These are phyloP conservation scores for Volvox africanus DNA, from an alignment of 139 green algal species.

Conservation along the genomic window DNA sequence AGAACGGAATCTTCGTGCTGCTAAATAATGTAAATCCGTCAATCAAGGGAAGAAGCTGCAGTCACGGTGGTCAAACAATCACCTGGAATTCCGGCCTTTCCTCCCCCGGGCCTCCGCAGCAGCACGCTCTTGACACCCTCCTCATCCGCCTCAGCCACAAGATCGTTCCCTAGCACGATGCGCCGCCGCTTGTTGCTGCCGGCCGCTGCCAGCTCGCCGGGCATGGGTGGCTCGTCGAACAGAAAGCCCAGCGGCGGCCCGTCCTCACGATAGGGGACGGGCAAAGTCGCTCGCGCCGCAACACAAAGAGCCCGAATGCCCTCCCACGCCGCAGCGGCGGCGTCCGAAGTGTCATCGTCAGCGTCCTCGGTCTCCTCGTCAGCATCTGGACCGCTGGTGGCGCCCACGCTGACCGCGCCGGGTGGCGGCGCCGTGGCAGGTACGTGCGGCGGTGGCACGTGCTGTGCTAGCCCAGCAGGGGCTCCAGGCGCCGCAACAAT, in stretches of 20 bases:
- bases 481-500: neutral
- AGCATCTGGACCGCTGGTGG: neutral
- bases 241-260: slow-evolving; percentile 76
- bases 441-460: neutral
- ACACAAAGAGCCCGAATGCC: slow-evolving; percentile 60
- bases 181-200: slow-evolving; percentile 37
- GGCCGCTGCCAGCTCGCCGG: neutral
- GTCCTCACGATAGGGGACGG: slow-evolving; percentile 71
- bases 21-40: neutral
- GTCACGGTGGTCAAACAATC: neutral
- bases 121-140: slow-evolving; percentile 42
- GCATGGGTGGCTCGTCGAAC: slow-evolving; percentile 66
- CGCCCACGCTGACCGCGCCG: neutral
- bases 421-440: neutral
- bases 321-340: slow-evolving; percentile 4
- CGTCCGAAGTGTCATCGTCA: neutral
- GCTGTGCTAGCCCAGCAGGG: neutral
- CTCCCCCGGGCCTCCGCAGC: slow-evolving; percentile 22
- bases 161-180: slow-evolving; percentile 9
- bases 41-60: neutral
- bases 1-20: neutral
- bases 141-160: slow-evolving; percentile 38
- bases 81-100: slow-evolving; percentile 12
- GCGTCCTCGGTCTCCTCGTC: neutral
- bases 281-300: slow-evolving; percentile 66